Base-by-base conservation (phyloP, 352 stramenopile genomes). In the Phytophthora pinifolia region DNA sequence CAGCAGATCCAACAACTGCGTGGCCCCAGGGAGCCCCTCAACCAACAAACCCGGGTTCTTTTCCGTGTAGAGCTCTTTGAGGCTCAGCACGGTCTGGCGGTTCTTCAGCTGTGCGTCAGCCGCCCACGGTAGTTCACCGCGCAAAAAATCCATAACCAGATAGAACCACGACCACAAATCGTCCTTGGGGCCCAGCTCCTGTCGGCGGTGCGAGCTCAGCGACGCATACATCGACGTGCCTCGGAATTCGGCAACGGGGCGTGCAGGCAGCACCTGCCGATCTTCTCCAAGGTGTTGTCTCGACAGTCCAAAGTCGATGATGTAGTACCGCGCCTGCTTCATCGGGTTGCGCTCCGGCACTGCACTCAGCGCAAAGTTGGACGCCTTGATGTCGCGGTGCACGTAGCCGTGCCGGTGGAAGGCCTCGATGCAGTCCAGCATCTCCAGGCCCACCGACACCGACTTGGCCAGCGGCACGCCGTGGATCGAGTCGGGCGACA, bases 81-180 rank as follows among this genome's bases (percentile, higher is more conserved):
- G 57, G 22, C 62, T 74, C 29, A 95, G 67, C 32, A 95, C 86
- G 6, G 78, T 88, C 43, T 90, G 61, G 4, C 86, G 78, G 41
- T 95, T 92, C 47, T 95, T 95, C 17, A 88, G 72, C 48, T 94
- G 86, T 6, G 86, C 86, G 36, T 95, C 86, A 3, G 67, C 54
- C 15, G 83, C 83, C 86, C 86, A 95, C 1, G 86, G 86, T 38
- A 95, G 56, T 31, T 95, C 86, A 17, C 86, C 86, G 8, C 86
- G 82, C 66, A 95, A 76, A 48, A 96, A 91, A 37, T 96, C 87
- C 52, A 96, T 76, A 14, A 96, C 83, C 12, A 93, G 67, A 57
- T 94, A 96, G 44, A 92, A 91, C 85, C 84, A 93, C 31, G 85
- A 96, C 83, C 86, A 95, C 22, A 96, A 51, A 50, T 96, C 87